phyloP scores from a whole-genome alignment of 2,329 filamentous ascomycete genomes.

The Dissoconium aciculare region DNA sequence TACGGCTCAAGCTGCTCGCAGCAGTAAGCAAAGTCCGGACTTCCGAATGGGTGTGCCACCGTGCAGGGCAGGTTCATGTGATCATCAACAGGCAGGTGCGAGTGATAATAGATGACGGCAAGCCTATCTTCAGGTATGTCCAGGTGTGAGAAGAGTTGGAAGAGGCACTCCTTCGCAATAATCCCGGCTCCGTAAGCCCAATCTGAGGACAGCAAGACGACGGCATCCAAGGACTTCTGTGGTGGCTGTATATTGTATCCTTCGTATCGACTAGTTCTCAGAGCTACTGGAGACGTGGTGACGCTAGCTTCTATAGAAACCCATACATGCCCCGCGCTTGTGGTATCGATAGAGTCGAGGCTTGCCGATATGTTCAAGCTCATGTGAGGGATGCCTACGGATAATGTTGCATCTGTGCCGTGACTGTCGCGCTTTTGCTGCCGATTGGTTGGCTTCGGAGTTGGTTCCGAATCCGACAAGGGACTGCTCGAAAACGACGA shows the following conservation, averaged over 20 bases:
- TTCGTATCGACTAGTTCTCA: slow-evolving; percentile 6
- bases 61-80: no score
- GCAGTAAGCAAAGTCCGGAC: neutral
- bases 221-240: slow-evolving; percentile 6
- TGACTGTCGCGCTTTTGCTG: neutral
- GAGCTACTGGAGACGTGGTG: no score
- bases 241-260: neutral
- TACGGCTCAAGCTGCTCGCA: no score
- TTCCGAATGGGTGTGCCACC: no score
- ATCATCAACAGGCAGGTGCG: neutral
- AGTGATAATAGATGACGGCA: slow-evolving; percentile 4
- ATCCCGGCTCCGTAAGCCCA: neutral
- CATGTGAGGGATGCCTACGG: neutral
- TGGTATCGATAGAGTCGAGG: slow-evolving; percentile 14
- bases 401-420: neutral
- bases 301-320: slow-evolving; percentile 18
- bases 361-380: slow-evolving; percentile 13
- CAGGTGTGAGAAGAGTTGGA: slow-evolving; percentile 9
- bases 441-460: neutral
- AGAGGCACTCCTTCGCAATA: slow-evolving; percentile 8
- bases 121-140: slow-evolving; percentile 8
- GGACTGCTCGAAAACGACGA: no score
- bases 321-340: slow-evolving; percentile 16
- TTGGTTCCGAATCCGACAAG: slow-evolving; percentile 7
- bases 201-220: slow-evolving; percentile 6